Evolutionary conservation across 768 basidiomycete genomes (phyloP).

Genomic region (Chiua virens): DNA sequence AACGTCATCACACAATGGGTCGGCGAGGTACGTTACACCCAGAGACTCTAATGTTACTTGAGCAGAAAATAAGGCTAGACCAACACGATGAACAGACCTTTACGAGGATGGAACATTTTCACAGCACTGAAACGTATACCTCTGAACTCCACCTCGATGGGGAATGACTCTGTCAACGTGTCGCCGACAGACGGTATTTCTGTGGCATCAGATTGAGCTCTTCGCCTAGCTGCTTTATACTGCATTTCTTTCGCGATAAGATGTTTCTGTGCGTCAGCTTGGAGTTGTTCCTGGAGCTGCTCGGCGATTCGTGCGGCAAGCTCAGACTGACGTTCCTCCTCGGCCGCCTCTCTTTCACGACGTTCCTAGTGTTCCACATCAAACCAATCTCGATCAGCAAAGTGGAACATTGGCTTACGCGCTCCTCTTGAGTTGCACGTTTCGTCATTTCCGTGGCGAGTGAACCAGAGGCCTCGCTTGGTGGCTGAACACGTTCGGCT

Average conservation of each 20-base stretch:
- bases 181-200: slow-evolving; percentile 54
- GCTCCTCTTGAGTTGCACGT: slow-evolving; percentile 69
- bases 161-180: slow-evolving; percentile 62
- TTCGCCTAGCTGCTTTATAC: slow-evolving; percentile 52
- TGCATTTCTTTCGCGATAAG: slow-evolving; percentile 43
- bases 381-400: neutral
- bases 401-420: slow-evolving; percentile 38
- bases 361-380: slow-evolving; percentile 41
- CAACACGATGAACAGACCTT: slow-evolving; percentile 43
- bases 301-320: slow-evolving; percentile 52
- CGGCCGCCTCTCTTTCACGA: slow-evolving; percentile 54
- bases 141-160: slow-evolving; percentile 52
- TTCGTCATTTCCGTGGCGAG: slow-evolving; percentile 78
- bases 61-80: neutral
- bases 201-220: slow-evolving; percentile 71
- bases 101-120: slow-evolving; percentile 69
- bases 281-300: slow-evolving; percentile 64
- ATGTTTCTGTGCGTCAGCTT: slow-evolving; percentile 62
- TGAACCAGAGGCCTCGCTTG: slow-evolving; percentile 62
- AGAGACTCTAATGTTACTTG: slow-evolving; percentile 48
- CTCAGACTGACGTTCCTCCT: slow-evolving; percentile 51
- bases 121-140: slow-evolving; percentile 64
- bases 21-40: slow-evolving; percentile 69
- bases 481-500: slow-evolving; percentile 51
- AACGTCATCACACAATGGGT: slow-evolving; percentile 70